These are phyloP conservation scores for Neoascochyta sp. DNA, from an alignment of 2,329 filamentous ascomycete species.

Conservation along the genomic window DNA sequence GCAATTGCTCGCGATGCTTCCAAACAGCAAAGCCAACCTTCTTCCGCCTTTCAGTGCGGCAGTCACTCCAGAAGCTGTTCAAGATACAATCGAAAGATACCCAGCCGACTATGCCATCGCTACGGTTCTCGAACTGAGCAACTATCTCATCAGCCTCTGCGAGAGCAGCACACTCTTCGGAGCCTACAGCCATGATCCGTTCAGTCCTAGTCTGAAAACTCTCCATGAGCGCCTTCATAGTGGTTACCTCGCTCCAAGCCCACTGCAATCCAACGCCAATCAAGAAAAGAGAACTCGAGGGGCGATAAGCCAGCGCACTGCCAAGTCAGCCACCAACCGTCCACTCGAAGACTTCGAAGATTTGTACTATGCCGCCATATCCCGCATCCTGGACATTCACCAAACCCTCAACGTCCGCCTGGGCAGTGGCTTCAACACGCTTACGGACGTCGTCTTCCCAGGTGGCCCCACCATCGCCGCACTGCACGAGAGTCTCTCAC, in stretches of 20 bases:
- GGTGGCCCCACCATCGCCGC: constrained; percentile 13
- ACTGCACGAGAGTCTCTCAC: constrained; percentile 12
- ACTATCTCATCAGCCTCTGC: constrained; percentile 13
- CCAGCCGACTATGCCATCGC: constrained; percentile 12
- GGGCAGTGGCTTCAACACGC: constrained; percentile 21
- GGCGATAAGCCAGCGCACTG: constrained; percentile 53
- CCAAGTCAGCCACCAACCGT: constrained; percentile 59
- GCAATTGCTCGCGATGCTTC: too few relatives aligned
- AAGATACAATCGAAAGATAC: constrained; percentile 4
- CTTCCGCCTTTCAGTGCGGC: constrained; percentile 13
- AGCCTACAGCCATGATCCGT: constrained; percentile 7
- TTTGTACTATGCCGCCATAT: constrained; percentile 30
- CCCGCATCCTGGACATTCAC: constrained; percentile 25
- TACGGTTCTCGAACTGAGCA: constrained; percentile 9
- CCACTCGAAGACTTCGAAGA: constrained; percentile 33
- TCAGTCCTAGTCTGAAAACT: constrained; percentile 28
- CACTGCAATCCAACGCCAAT: constrained; percentile 12
- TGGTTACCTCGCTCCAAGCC: constrained; percentile 18
- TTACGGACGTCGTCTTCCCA: constrained; percentile 8
- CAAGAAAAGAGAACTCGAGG: constrained; percentile 34
- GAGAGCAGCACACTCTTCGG: constrained; percentile 12
- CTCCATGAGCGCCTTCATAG: constrained; percentile 35
- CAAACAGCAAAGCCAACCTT: too few relatives aligned
- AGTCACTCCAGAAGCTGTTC: constrained; percentile 13
- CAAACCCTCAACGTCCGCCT: constrained; percentile 20